Percentiles rank a stretch among this genome's conserved stretches.
Conservation (phyloP, 257 asterid genomes). For the Osmanthus fragrans region DNA sequence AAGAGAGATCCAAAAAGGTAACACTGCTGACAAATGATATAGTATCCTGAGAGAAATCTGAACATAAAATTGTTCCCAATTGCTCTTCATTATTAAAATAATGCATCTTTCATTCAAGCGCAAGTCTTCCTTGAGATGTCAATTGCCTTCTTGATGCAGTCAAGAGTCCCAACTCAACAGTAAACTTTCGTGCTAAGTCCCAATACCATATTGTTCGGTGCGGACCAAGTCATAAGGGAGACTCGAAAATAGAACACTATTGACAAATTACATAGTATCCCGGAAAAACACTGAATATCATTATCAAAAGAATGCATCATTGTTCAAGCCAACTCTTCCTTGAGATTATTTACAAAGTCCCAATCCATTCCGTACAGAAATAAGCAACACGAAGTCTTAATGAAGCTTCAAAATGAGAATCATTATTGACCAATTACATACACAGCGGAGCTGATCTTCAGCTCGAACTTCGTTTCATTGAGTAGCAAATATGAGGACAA, state of each 20-base stretch:
- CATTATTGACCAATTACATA: constrained; percentile 14
- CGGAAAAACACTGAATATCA: not conserved
- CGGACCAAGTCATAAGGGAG: not conserved
- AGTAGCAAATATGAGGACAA: not conserved
- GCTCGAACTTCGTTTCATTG: constrained; percentile 11
- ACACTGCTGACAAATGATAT: not conserved
- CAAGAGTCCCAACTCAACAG: constrained; percentile 29
- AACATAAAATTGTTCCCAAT: not conserved
- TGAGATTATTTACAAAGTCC: not conserved
- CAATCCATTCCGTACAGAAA: not conserved
- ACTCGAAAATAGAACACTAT: not conserved
- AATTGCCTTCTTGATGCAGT: constrained; percentile 23
- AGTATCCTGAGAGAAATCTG: not conserved
- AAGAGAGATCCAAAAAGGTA: not conserved
- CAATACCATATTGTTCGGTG: not conserved
- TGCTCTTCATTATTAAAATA: constrained; percentile 19
- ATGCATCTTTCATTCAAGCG: constrained; percentile 21
- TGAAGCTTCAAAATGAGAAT: constrained; percentile 18
- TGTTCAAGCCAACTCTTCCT: constrained; percentile 5
- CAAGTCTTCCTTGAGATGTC: constrained; percentile 29
- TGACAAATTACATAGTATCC: not conserved
- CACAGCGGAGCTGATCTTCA: constrained; percentile 25
- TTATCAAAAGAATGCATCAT: not conserved
- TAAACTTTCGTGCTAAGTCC: constrained; percentile 27
- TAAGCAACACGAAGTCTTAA: constrained; percentile 23